Evolutionary conservation across 2,329 filamentous ascomycete species (phyloP).

Genomic region (Aspergillus texensis): DNA sequence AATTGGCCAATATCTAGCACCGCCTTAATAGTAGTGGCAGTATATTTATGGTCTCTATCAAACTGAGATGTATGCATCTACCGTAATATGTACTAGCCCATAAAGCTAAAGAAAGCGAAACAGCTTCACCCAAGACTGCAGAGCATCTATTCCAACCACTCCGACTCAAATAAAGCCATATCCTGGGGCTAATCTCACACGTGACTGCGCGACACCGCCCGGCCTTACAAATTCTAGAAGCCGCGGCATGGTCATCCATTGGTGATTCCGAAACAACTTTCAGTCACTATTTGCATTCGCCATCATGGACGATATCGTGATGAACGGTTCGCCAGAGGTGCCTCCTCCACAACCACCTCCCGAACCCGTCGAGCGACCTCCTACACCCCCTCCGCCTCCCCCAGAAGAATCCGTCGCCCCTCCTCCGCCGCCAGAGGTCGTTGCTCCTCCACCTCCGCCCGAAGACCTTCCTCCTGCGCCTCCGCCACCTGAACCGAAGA

Average conservation of each 20-base stretch:
- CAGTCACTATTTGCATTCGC: not conserved
- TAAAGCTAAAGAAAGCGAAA: not conserved
- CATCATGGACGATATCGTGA: conserved; percentile 39
- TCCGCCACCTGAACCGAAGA: conserved; percentile 51
- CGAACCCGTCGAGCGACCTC: conserved; percentile 40
- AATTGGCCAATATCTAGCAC: not conserved
- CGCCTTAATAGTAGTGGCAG: not conserved
- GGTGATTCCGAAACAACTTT: conserved; percentile 3
- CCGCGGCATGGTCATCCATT: conserved; percentile 7
- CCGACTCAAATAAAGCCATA: not conserved
- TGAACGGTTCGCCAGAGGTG: conserved; percentile 29
- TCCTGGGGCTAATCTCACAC: conserved; percentile 18
- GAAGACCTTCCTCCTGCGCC: conserved; percentile 38
- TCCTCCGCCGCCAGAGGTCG: conserved; percentile 44
- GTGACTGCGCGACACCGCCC: conserved; percentile 25
- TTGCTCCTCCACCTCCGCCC: conserved; percentile 45
- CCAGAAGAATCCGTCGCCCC: conserved; percentile 41
- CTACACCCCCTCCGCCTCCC: conserved; percentile 45
- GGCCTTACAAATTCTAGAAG: conserved; percentile 35
- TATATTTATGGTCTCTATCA: not conserved
- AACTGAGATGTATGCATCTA: not conserved
- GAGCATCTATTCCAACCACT: not conserved
- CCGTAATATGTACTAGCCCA: not conserved
- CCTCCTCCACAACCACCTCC: conserved; percentile 37
- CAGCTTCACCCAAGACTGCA: not conserved